A percentile compares a stretch with the other conserved stretches of the same genome.
These are phyloP conservation scores for Climacium dendroides DNA, from an alignment of 225 moss, liverwort and hornwort genomes.

Conservation along the genomic window DNA sequence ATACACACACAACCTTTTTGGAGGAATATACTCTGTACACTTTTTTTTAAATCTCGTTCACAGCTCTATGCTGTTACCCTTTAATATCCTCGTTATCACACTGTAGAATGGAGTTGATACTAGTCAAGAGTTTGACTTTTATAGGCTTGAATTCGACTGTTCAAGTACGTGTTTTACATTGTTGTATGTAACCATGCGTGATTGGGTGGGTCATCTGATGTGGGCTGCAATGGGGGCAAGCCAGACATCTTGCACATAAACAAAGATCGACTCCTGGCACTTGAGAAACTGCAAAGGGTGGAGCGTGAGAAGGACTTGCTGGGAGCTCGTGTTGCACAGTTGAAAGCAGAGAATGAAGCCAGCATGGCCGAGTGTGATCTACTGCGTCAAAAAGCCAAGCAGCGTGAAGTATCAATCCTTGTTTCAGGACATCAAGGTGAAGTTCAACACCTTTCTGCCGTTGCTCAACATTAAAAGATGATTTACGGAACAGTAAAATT, in stretches of 20 bases:
- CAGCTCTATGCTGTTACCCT: background rate
- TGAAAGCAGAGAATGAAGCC: conserved; percentile 58
- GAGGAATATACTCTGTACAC: background rate
- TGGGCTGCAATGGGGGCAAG: background rate
- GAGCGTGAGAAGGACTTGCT: conserved; percentile 48
- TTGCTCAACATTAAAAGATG: background rate
- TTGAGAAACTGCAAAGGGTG: conserved; percentile 47
- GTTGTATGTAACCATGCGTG: background rate
- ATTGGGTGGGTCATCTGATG: background rate
- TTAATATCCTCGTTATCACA: background rate
- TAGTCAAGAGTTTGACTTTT: background rate
- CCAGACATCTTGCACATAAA: conserved; percentile 59
- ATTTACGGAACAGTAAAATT: background rate
- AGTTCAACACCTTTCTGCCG: background rate
- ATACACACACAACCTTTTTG: background rate
- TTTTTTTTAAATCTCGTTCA: background rate
- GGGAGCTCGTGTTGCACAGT: conserved; percentile 48
- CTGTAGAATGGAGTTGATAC: background rate
- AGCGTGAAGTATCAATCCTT: background rate
- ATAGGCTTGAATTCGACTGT: background rate
- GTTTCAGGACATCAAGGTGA: conserved; percentile 30
- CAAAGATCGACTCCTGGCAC: conserved; percentile 43
- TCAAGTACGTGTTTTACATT: background rate
- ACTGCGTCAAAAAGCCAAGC: conserved; percentile 36
- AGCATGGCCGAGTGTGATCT: conserved; percentile 47